Conservation (phyloP, 176 grass and related monocot species). For the Bothriochloa decipiens region DNA sequence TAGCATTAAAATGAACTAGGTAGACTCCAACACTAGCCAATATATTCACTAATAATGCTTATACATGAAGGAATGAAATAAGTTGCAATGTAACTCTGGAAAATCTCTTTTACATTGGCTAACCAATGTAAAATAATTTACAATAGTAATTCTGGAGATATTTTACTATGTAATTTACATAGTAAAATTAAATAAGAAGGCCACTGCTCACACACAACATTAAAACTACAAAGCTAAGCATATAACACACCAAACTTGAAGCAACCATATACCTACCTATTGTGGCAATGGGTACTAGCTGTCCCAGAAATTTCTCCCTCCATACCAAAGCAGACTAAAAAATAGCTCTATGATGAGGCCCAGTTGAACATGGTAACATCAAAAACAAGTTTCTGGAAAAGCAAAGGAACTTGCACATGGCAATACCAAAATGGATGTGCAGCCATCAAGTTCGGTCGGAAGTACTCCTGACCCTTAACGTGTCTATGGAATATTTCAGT, state of each 20-base stretch:
- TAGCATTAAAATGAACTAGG: neutral
- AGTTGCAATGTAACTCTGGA: neutral
- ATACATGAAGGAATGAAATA: neutral
- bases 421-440: neutral
- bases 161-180: too few relatives aligned
- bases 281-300: neutral
- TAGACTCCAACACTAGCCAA: neutral
- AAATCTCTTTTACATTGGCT: too few relatives aligned
- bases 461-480: neutral
- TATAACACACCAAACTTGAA: neutral
- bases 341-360: neutral
- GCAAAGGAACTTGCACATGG: neutral
- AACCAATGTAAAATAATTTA: too few relatives aligned
- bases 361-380: neutral
- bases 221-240: neutral
- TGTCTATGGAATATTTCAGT: neutral
- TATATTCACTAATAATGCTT: neutral
- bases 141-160: too few relatives aligned
- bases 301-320: neutral
- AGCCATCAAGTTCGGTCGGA: neutral
- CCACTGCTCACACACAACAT: neutral
- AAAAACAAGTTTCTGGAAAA: constrained; percentile 18
- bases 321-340: neutral
- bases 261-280: neutral
- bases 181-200: neutral